Conservation (phyloP, 441 rosid genomes). For the Biscutella laevigata region DNA sequence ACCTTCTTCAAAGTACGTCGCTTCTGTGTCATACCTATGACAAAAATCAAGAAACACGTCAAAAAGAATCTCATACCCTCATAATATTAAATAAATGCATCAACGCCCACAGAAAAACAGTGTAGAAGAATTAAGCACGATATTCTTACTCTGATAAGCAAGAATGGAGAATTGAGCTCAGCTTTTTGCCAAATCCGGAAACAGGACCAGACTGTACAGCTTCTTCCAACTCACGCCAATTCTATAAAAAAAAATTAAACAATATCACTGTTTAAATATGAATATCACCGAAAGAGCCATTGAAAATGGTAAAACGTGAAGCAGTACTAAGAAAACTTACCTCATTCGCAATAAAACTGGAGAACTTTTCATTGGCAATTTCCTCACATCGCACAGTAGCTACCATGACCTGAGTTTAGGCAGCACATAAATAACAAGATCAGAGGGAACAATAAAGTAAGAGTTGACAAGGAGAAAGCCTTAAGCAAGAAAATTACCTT, state of each 20-base stretch:
- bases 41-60: conserved; percentile 5
- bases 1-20: conserved; percentile 80
- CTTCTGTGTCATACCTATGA: conserved; percentile 77
- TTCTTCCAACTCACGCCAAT: conserved; percentile 71
- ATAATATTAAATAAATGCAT: neutral
- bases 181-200: conserved; percentile 81
- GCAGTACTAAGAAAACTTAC: conserved; percentile 27
- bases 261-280: neutral
- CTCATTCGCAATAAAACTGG: conserved; percentile 61
- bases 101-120: conserved; percentile 1
- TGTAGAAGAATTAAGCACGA: conserved; percentile 3
- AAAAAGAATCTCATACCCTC: neutral
- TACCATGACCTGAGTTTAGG: conserved; percentile 80
- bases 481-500: conserved; percentile 47
- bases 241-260: conserved; percentile 44
- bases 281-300: neutral
- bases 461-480: neutral
- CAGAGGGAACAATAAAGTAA: neutral
- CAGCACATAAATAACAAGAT: conserved; percentile 4
- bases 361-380: conserved; percentile 76
- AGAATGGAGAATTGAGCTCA: conserved; percentile 52
- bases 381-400: conserved; percentile 99
- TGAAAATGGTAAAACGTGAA: neutral
- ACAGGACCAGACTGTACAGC: conserved; percentile 63
- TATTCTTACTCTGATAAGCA: conserved; percentile 59